Percentiles rank a stretch among this genome's conserved stretches.
Evolutionary conservation across 2,329 filamentous ascomycete species (phyloP).

Genomic region (Xylariaceae sp.): DNA sequence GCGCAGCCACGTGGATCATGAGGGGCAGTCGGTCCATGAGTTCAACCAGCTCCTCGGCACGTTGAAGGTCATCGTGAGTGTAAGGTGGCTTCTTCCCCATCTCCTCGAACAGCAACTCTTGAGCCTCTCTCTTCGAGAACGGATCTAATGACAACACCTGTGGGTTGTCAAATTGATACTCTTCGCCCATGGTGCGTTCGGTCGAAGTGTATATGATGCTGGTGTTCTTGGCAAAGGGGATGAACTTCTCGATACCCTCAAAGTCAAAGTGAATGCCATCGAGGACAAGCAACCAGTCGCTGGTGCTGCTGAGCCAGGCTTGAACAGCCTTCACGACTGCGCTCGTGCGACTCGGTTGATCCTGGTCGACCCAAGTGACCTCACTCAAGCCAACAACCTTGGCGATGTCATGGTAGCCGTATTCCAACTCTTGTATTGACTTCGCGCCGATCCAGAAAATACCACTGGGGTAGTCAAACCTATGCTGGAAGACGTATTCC

Average conservation of each 20-base stretch:
- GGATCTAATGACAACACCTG: slow-evolving; percentile 51
- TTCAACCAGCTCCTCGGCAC: slow-evolving; percentile 57
- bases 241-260: slow-evolving; percentile 52
- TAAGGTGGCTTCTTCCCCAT: slow-evolving; percentile 53
- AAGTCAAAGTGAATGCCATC: slow-evolving; percentile 61
- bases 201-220: slow-evolving; percentile 66
- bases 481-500: slow-evolving; percentile 60
- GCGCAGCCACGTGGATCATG: slow-evolving; percentile 62
- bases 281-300: slow-evolving; percentile 63
- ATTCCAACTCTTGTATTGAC: slow-evolving; percentile 51
- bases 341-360: slow-evolving; percentile 36
- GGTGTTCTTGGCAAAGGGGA: slow-evolving; percentile 59
- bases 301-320: slow-evolving; percentile 54
- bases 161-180: slow-evolving; percentile 54
- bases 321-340: slow-evolving; percentile 54
- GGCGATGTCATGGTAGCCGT: slow-evolving; percentile 62
- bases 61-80: slow-evolving; percentile 48
- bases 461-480: slow-evolving; percentile 56
- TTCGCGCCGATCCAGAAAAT: slow-evolving; percentile 66
- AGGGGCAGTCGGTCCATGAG: slow-evolving; percentile 61
- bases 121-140: slow-evolving; percentile 52
- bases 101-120: slow-evolving; percentile 56
- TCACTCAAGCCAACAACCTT: slow-evolving; percentile 49
- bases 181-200: slow-evolving; percentile 51
- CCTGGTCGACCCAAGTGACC: slow-evolving; percentile 35